phyloP scores from a whole-genome alignment of 1,284 basidiomycete genomes.

The Papiliotrema fonsecae region DNA sequence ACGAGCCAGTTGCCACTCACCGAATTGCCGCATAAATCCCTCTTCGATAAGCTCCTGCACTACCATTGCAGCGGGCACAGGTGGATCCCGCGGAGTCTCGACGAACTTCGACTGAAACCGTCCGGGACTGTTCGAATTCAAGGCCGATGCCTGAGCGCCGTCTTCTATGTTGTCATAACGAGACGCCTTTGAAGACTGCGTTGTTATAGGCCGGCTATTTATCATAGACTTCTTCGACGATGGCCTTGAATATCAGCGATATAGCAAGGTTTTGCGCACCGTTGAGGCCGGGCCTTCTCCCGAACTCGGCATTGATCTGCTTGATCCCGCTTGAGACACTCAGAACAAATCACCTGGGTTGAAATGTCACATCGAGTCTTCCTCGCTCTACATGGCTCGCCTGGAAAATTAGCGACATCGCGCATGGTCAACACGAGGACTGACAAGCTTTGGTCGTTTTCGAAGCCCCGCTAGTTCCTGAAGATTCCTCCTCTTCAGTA shows the following conservation, averaged over 20 bases:
- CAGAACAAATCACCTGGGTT: conserved; percentile 9
- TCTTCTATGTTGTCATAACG: neutral
- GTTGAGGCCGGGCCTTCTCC: conserved; percentile 11
- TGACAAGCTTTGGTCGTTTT: conserved; percentile 5
- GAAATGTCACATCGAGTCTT: conserved; percentile 17
- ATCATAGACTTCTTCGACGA: neutral
- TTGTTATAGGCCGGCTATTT: neutral
- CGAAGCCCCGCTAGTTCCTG: too few species aligned
- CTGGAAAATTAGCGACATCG: neutral
- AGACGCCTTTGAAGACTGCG: neutral
- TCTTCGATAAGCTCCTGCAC: conserved; percentile 1
- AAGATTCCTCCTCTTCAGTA: too few species aligned
- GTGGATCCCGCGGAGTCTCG: too few species aligned
- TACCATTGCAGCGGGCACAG: too few species aligned
- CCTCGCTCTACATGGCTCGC: conserved; percentile 14
- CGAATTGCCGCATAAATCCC: neutral
- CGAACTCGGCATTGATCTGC: conserved; percentile 6
- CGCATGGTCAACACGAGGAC: neutral
- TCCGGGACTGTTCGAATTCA: too few species aligned
- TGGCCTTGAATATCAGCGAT: neutral
- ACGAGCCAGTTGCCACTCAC: conserved; percentile 1
- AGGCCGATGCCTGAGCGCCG: neutral
- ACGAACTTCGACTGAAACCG: too few species aligned
- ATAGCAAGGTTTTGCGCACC: conserved; percentile 4
- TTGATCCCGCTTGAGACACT: conserved; percentile 12